Evolutionary conservation across 257 asterid species (phyloP), one percentile per base, ranked within the genome.

Genomic region (Galeopsis tetrahit): DNA sequence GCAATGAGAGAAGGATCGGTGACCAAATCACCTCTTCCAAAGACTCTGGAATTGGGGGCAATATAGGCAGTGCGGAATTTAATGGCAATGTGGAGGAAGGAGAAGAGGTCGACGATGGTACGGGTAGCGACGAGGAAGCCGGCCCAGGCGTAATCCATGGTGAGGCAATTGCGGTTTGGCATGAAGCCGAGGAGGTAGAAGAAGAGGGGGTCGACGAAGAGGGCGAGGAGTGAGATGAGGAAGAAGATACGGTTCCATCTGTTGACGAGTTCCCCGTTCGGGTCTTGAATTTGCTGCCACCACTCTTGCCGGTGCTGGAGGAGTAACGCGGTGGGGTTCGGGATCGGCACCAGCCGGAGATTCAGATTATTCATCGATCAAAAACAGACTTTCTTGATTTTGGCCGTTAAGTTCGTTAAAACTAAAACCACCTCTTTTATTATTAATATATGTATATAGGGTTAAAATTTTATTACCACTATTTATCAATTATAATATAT

Each of bases 21-120:
- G 14, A 94, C 96, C 75, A 94, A 80, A 51, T 94, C 98, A 1
- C 98, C 98, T 48, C 90, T 75, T 8, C 97, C 98, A 44, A 94
- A 91, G 33, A 94, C 96, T 38, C 97, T 63, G 0, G 98, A 81
- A 46, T 84, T 83, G 1, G 86, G 86, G 6, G 87, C 82, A 9
- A 89, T 80, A 46, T 78, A 91, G 15, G 96, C 88, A 2, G 97
- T 94, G 43, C 97, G 82, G 63, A 94, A 94, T 67, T 94, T 94
- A 73, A 94, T 81, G 49, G 68, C 53, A 55, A 94, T 89, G 74
- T 91, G 94, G 40, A 91, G 36, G 28, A 78, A 71, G 59, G 98
- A 87, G 81, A 91, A 88, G 33, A 87, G 61, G 73, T 94, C 97
- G 71, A 87, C 90, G 11, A 77, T 62, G 52, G 85, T 57, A 34